Percentiles rank a stretch among this genome's conserved stretches.
phyloP scores from a whole-genome alignment of 2,329 filamentous ascomycete species.

The Reticulascus tulasneorum region DNA sequence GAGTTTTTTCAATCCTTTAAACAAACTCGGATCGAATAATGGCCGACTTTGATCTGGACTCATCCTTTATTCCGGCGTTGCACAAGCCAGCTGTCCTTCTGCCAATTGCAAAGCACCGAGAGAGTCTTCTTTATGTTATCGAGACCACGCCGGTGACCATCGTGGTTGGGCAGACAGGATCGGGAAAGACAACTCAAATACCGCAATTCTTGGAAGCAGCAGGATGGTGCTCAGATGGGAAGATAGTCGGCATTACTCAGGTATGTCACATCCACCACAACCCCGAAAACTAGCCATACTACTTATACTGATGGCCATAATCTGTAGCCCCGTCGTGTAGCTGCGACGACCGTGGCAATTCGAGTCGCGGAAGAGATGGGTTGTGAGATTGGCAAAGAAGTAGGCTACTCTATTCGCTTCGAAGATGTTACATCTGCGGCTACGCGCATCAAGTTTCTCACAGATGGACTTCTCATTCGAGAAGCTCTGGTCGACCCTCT shows the following conservation, averaged over 20 bases:
- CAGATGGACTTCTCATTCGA: slow-evolving; percentile 84
- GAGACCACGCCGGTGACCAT: slow-evolving; percentile 83
- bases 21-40: no score
- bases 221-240: slow-evolving; percentile 84
- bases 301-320: no score
- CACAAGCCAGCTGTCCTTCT: slow-evolving; percentile 82
- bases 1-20: no score
- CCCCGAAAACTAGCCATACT: not conserved
- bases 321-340: slow-evolving; percentile 75
- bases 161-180: slow-evolving; percentile 89
- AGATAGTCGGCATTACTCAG: slow-evolving; percentile 85
- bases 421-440: slow-evolving; percentile 84
- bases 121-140: slow-evolving; percentile 78
- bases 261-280: slow-evolving; percentile 42
- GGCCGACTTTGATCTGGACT: slow-evolving; percentile 54
- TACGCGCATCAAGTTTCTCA: slow-evolving; percentile 92
- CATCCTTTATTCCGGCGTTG: slow-evolving; percentile 70
- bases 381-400: slow-evolving; percentile 82
- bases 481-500: slow-evolving; percentile 93
- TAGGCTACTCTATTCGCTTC: slow-evolving; percentile 88
- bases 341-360: slow-evolving; percentile 83
- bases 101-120: slow-evolving; percentile 79
- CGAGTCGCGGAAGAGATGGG: slow-evolving; percentile 86
- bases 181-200: slow-evolving; percentile 92
- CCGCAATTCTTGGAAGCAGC: slow-evolving; percentile 85